Percentiles rank a stretch among this genome's conserved stretches.
Conservation (phyloP, 768 basidiomycete genomes). For the Russula lepida region DNA sequence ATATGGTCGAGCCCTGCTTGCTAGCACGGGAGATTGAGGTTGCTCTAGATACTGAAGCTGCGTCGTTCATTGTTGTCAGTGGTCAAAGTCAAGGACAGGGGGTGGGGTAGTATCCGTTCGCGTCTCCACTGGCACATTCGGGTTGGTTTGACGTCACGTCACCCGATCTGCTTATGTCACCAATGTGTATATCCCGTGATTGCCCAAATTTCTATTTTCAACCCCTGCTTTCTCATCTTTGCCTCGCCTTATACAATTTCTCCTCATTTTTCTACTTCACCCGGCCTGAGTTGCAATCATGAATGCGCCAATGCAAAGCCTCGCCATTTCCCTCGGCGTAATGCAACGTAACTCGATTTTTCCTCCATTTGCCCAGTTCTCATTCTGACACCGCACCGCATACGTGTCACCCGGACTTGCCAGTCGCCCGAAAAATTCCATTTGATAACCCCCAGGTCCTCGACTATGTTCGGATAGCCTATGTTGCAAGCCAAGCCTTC, state of each 20-base stretch:
- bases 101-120: not conserved
- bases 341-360: conserved; percentile 63
- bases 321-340: conserved; percentile 83
- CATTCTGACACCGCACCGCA: conserved; percentile 2
- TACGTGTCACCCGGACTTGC: conserved; percentile 10
- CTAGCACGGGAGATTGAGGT: conserved; percentile 62
- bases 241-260: not conserved
- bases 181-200: not conserved
- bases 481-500: conserved; percentile 65
- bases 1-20: conserved; percentile 61
- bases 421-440: conserved; percentile 85
- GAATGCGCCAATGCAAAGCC: conserved; percentile 36
- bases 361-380: not conserved
- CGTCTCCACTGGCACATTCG: not conserved
- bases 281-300: not conserved
- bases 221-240: no score
- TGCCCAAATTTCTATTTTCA: not conserved
- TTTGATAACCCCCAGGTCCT: conserved; percentile 84
- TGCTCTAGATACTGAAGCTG: conserved; percentile 52
- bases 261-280: not conserved
- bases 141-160: not conserved
- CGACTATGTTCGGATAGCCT: conserved; percentile 75
- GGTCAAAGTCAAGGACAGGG: not conserved
- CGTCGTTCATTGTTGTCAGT: conserved; percentile 34
- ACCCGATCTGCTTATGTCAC: not conserved